Evolutionary conservation across 495 filamentous ascomycete genomes (phyloP).

Genomic region (Acidomyces sp.): DNA sequence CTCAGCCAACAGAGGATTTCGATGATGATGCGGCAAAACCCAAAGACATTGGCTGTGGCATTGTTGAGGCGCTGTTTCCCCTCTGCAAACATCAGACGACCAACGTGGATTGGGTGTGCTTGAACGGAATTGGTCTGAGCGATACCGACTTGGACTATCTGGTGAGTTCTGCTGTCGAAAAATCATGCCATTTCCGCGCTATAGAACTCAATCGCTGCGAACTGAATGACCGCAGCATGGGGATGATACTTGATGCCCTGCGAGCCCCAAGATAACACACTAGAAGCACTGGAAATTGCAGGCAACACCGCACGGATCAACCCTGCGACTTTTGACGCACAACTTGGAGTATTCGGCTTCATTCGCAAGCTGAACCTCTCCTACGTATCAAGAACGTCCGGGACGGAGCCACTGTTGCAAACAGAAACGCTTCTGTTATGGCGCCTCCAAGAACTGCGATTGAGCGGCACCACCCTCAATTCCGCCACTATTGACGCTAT

Average conservation of each 20-base stretch:
- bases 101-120: conserved; percentile 64
- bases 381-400: conserved; percentile 49
- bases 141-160: conserved; percentile 65
- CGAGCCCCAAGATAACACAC: conserved; percentile 52
- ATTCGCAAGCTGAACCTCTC: conserved; percentile 62
- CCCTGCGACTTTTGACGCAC: conserved; percentile 46
- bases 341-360: conserved; percentile 54
- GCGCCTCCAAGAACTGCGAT: conserved; percentile 59
- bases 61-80: conserved; percentile 67
- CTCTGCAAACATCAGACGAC: conserved; percentile 60
- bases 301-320: conserved; percentile 61
- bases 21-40: conserved; percentile 38
- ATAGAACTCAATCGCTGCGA: conserved; percentile 72
- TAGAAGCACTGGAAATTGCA: conserved; percentile 67
- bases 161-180: conserved; percentile 53
- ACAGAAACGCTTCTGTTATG: conserved; percentile 56
- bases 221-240: conserved; percentile 46
- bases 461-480: conserved; percentile 54
- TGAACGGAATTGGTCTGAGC: conserved; percentile 73
- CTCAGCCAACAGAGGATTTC: conserved; percentile 34
- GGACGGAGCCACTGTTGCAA: conserved; percentile 50
- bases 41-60: conserved; percentile 59
- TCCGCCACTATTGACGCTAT: conserved; percentile 27
- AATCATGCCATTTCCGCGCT: conserved; percentile 55
- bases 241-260: conserved; percentile 45